phyloP scores from a whole-genome alignment of 768 basidiomycete species.

The Hericium coralloides region DNA sequence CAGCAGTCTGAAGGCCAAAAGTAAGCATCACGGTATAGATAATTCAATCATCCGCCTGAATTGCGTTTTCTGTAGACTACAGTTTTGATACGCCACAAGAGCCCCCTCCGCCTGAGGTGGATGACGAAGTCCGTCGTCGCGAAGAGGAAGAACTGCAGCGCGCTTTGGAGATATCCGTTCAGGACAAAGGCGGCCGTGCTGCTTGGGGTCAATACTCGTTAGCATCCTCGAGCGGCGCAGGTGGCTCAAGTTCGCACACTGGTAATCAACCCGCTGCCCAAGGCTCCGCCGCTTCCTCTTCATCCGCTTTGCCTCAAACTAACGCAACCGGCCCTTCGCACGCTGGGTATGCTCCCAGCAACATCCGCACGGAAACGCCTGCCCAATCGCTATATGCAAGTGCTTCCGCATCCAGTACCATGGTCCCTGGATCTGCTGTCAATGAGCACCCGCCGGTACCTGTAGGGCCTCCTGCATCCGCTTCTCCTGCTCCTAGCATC shows the following conservation, averaged over 20 bases:
- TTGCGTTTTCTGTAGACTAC: constrained; percentile 38
- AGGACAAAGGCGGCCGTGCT: constrained; percentile 75
- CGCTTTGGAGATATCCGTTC: constrained; percentile 87
- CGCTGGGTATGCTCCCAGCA: constrained; percentile 49
- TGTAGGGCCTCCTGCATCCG: constrained; percentile 17
- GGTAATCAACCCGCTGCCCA: constrained; percentile 8
- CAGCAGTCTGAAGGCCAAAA: constrained; percentile 71
- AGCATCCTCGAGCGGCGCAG: constrained; percentile 26
- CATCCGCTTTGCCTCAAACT: constrained; percentile 12
- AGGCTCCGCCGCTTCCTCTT: constrained; percentile 15
- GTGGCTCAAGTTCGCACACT: constrained; percentile 22
- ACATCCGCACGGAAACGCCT: neutral
- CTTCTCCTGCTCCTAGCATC: constrained; percentile 19
- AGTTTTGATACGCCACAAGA: constrained; percentile 60
- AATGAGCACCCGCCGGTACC: constrained; percentile 17
- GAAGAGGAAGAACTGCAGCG: constrained; percentile 96
- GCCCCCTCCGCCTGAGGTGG: constrained; percentile 56
- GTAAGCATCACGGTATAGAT: constrained; percentile 30
- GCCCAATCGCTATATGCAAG: neutral
- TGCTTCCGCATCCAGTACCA: neutral
- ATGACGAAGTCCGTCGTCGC: constrained; percentile 70
- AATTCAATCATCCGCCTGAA: constrained; percentile 1
- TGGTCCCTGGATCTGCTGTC: constrained; percentile 8
- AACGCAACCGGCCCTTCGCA: constrained; percentile 26
- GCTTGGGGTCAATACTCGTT: constrained; percentile 42